These are phyloP conservation scores for Epithemia pelagica DNA, from an alignment of 108 stramenopile species.

Conservation along the genomic window DNA sequence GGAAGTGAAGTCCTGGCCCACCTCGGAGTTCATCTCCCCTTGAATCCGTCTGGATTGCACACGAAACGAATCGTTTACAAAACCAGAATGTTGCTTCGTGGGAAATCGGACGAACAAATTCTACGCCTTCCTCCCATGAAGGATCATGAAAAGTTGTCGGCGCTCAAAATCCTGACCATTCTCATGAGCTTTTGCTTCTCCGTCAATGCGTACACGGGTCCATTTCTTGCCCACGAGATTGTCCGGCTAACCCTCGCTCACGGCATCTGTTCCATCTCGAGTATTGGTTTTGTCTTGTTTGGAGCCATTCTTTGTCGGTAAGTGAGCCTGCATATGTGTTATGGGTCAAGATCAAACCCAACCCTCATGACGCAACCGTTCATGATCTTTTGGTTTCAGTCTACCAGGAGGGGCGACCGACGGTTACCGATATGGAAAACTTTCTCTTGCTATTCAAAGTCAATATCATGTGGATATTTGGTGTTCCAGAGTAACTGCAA, in stretches of 20 bases:
- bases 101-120: conserved; percentile 21
- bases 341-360: too few relatives aligned
- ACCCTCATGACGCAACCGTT: too few relatives aligned
- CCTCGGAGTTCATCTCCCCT: conserved; percentile 22
- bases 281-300: conserved; percentile 34
- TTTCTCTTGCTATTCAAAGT: background rate
- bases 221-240: conserved; percentile 25
- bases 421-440: background rate
- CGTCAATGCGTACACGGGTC: conserved; percentile 12
- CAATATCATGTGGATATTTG: background rate
- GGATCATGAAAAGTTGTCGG: conserved; percentile 16
- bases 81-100: conserved; percentile 10
- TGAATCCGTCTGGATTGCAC: background rate
- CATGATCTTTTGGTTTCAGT: too few relatives aligned
- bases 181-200: conserved; percentile 13
- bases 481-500: background rate
- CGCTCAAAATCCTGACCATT: conserved; percentile 31
- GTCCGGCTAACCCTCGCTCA: conserved; percentile 28
- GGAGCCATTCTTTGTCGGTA: conserved; percentile 11
- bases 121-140: conserved; percentile 19
- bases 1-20: conserved; percentile 17
- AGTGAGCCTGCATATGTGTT: too few relatives aligned
- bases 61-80: conserved; percentile 4
- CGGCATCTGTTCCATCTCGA: conserved; percentile 29
- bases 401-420: background rate